Evolutionary conservation across 2,329 filamentous ascomycete species (phyloP).

Genomic region (Sporothrix phasma): DNA sequence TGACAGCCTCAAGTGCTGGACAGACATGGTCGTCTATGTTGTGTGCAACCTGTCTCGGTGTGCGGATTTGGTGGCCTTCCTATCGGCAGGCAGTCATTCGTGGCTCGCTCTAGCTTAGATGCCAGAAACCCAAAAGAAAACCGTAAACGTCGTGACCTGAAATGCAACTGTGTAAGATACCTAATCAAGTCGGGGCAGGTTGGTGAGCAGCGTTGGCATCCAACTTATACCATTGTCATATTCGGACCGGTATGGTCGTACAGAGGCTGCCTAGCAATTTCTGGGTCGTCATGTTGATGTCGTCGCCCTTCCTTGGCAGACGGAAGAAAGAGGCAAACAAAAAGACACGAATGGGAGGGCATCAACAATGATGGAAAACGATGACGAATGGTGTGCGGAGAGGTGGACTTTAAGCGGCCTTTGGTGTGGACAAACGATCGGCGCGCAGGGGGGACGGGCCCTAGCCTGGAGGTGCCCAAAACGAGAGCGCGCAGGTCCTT

Average conservation of each 20-base stretch:
- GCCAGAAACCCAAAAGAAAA: background rate
- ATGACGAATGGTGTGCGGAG: constrained; percentile 2
- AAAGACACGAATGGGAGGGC: background rate
- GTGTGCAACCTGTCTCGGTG: background rate
- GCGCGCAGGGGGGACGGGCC: background rate
- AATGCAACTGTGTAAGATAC: background rate
- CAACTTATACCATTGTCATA: background rate
- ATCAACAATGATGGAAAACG: background rate
- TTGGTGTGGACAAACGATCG: background rate
- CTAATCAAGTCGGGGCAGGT: background rate
- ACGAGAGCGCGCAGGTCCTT: background rate
- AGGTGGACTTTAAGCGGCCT: background rate
- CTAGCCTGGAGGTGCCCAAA: background rate
- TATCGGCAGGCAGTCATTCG: too few relatives aligned
- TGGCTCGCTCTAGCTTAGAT: background rate
- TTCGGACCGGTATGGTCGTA: background rate
- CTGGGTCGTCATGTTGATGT: background rate
- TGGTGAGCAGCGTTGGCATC: background rate
- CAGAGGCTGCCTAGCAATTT: background rate
- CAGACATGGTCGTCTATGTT: constrained; percentile 6
- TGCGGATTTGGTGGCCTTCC: background rate
- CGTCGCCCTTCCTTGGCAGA: background rate
- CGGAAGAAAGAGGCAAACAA: background rate
- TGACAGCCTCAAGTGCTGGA: constrained; percentile 44
- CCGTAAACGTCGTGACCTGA: background rate